A percentile compares a stretch with the other conserved stretches of the same genome.
phyloP scores from a whole-genome alignment of 768 basidiomycete species.

The button mushroom (Agaricus bisporus) region DNA sequence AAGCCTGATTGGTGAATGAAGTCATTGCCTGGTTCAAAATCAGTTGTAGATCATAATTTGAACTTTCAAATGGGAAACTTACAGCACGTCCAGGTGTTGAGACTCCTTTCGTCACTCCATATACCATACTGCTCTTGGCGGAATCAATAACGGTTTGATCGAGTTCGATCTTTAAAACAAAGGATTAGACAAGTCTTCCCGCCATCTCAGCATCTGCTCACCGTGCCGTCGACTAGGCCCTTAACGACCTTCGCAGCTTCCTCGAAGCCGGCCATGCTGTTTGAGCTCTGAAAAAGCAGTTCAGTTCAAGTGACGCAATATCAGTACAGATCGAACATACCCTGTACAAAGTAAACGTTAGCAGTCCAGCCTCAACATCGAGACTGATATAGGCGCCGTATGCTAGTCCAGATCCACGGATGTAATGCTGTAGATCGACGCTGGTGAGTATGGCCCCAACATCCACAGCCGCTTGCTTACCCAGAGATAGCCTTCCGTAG shows the following conservation, averaged over 20 bases:
- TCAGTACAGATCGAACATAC: slow-evolving; percentile 32
- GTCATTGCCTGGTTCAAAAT: slow-evolving; percentile 50
- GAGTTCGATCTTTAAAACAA: slow-evolving; percentile 62
- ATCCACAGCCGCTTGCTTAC: slow-evolving; percentile 27
- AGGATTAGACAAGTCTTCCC: neutral
- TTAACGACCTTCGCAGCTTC: slow-evolving; percentile 75
- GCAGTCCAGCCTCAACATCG: slow-evolving; percentile 73
- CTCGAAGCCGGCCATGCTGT: slow-evolving; percentile 70
- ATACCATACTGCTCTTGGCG: slow-evolving; percentile 90
- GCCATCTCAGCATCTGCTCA: slow-evolving; percentile 28
- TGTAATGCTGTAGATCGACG: slow-evolving; percentile 55
- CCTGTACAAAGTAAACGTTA: slow-evolving; percentile 75
- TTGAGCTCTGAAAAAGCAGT: slow-evolving; percentile 55
- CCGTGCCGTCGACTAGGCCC: slow-evolving; percentile 78
- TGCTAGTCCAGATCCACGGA: slow-evolving; percentile 91
- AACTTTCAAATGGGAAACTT: slow-evolving; percentile 18
- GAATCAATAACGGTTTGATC: slow-evolving; percentile 81
- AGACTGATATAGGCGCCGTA: slow-evolving; percentile 79
- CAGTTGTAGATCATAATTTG: no score
- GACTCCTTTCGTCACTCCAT: slow-evolving; percentile 69
- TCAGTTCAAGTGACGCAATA: neutral
- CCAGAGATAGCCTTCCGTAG: slow-evolving; percentile 94
- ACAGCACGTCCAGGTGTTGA: slow-evolving; percentile 88
- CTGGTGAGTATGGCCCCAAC: neutral
- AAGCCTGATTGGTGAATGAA: slow-evolving; percentile 86